phyloP scores from a whole-genome alignment of 1,139 yeast genomes.

The Kazachstania sp. region DNA sequence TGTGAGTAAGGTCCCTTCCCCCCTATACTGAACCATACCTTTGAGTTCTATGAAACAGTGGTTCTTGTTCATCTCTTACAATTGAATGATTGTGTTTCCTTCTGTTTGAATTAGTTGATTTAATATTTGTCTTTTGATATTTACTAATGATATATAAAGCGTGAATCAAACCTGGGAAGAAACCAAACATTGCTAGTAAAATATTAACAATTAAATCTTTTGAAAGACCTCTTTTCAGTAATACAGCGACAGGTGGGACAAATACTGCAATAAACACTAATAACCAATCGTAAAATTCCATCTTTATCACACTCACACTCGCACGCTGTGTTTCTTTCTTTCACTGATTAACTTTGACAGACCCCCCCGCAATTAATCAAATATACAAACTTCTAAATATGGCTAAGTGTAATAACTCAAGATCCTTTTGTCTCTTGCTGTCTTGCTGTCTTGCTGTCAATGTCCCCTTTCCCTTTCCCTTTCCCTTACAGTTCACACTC shows the following conservation, averaged over 20 bases:
- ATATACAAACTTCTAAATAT: no score
- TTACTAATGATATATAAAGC: slow-evolving; percentile 41
- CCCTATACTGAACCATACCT: slow-evolving; percentile 1
- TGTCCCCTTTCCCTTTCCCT: no score
- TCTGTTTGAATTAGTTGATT: slow-evolving; percentile 12
- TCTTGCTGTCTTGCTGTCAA: no score
- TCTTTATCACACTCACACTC: no score
- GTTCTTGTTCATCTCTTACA: neutral
- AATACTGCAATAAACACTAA: slow-evolving; percentile 71
- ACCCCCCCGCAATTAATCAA: neutral
- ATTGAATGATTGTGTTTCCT: neutral
- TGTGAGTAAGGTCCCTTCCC: no score
- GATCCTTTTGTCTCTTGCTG: no score
- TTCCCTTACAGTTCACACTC: no score
- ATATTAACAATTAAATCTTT: slow-evolving; percentile 53
- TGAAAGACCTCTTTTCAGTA: slow-evolving; percentile 66
- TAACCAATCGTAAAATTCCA: slow-evolving; percentile 53
- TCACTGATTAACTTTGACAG: neutral
- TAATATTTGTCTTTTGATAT: slow-evolving; percentile 9
- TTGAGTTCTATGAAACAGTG: neutral
- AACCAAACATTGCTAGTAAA: slow-evolving; percentile 67
- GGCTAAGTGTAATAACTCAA: no score
- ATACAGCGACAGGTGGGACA: slow-evolving; percentile 77
- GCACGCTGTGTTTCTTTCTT: no score
- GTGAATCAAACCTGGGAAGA: slow-evolving; percentile 70